Evolutionary conservation across 192 early-diverging fungal species (phyloP), one percentile per base, ranked within the genome.

Genomic region (Coemansia umbellata): DNA sequence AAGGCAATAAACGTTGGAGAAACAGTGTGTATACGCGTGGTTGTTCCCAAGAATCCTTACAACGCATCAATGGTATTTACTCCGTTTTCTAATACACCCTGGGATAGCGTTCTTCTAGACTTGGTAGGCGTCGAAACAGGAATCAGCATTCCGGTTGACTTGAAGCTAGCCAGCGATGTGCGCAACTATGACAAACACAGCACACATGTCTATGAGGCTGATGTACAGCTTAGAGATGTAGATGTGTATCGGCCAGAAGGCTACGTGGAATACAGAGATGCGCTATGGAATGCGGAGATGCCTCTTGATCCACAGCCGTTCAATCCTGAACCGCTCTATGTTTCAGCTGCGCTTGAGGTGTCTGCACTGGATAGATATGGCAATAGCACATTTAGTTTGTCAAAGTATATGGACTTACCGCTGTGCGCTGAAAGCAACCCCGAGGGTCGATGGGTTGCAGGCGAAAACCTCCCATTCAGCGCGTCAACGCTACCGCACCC

Each of bases 131-230:
- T 21, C 7, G 26, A 14, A 15, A 50, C 53, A 5, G 53, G 47
- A 13, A 49, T 55, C 26, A 58, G n/a, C n/a, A n/a, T n/a, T n/a
- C n/a, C n/a, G n/a, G n/a, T n/a, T n/a, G n/a, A n/a, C n/a, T n/a
- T n/a, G n/a, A n/a, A 21, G 21, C 17, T 31, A n/a, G 35, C 42
- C 19, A 15, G 8, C 14, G 36, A 35, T 26, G 28, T 11, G 37
- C 17, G 32, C 26, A 70, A 58, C 32, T 23, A 28, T 43, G 52
- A 63, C 21, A 53, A 58, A 27, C 32, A 62, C 8, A 22, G 48
- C 23, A 51, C 63, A n/a, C 79, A 80, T 54, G 39, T 80, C 6
- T 80, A 80, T 45, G 70, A 80, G 32, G 66, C 70, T 1, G 59
- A 74, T 47, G 48, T 78, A n/a, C 27, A 33, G 21, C 18, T 80